Percentiles rank a stretch among this genome's conserved stretches.
These are phyloP conservation scores for Tylopilus sp. DNA, from an alignment of 1,284 basidiomycete species.

Conservation along the genomic window DNA sequence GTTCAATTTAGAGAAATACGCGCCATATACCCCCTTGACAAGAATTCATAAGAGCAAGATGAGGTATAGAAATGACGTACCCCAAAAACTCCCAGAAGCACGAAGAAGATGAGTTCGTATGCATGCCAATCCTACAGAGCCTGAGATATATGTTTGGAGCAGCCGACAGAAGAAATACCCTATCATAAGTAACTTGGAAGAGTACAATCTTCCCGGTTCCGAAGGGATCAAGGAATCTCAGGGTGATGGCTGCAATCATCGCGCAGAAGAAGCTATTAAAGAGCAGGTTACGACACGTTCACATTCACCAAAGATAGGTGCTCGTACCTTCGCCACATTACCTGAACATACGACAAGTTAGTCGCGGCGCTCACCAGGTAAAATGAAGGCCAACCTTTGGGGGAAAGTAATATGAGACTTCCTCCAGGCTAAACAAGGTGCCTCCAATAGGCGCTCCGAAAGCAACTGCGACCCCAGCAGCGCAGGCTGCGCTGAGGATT, in stretches of 20 bases:
- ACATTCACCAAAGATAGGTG: neutral
- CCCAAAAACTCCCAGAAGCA: constrained; percentile 83
- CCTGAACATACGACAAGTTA: constrained; percentile 29
- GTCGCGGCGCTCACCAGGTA: neutral
- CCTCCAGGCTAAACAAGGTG: constrained; percentile 87
- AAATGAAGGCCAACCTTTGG: constrained; percentile 57
- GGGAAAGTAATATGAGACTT: constrained; percentile 94
- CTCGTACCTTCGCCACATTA: constrained; percentile 83
- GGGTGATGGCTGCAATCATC: constrained; percentile 85
- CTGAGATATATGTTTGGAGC: neutral
- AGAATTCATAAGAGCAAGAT: constrained; percentile 8
- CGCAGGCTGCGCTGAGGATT: constrained; percentile 87
- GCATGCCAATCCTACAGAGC: constrained; percentile 78
- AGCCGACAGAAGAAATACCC: constrained; percentile 37
- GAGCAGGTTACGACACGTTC: constrained; percentile 1
- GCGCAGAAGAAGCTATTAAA: constrained; percentile 82
- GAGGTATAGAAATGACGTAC: constrained; percentile 35
- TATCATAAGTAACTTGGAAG: constrained; percentile 88
- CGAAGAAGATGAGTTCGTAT: constrained; percentile 78
- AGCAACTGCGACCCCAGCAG: constrained; percentile 86
- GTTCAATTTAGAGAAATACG: constrained; percentile 90
- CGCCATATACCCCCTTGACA: constrained; percentile 83
- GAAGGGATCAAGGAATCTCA: constrained; percentile 90
- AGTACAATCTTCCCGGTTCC: constrained; percentile 79
- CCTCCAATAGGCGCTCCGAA: constrained; percentile 93